Conservation (phyloP, 2,329 filamentous ascomycete genomes). For the Sordariomycetes sp. region DNA sequence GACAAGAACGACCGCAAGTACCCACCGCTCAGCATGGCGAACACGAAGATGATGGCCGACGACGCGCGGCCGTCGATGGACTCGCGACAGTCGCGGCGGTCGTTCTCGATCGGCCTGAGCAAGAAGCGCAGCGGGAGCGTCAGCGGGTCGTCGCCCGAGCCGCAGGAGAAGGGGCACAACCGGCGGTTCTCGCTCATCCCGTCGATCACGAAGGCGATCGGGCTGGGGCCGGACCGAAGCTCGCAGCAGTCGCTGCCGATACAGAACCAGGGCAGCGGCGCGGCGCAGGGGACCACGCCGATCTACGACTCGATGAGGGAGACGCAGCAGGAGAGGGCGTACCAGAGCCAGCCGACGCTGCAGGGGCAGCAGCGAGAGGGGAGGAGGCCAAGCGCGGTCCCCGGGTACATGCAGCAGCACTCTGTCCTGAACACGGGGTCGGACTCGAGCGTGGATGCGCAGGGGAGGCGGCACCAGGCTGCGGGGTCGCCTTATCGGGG, state of each 20-base stretch:
- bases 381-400: slow-evolving; percentile 29
- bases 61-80: slow-evolving; percentile 57
- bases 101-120: slow-evolving; percentile 57
- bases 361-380: slow-evolving; percentile 11
- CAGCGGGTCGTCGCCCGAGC: slow-evolving; percentile 42
- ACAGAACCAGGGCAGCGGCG: background rate
- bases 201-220: slow-evolving; percentile 53
- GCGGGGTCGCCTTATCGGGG: slow-evolving; percentile 24
- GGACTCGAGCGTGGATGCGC: slow-evolving; percentile 41
- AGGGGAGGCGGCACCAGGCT: slow-evolving; percentile 22
- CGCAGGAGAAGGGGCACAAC: slow-evolving; percentile 41
- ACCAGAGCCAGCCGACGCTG: background rate
- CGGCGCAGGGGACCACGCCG: background rate
- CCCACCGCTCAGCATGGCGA: slow-evolving; percentile 85
- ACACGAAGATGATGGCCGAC: slow-evolving; percentile 16
- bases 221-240: slow-evolving; percentile 35
- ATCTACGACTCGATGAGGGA: slow-evolving; percentile 5
- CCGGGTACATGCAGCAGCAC: slow-evolving; percentile 30
- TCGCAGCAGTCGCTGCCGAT: slow-evolving; percentile 43
- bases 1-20: slow-evolving; percentile 56
- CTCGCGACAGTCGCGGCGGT: slow-evolving; percentile 54
- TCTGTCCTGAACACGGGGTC: slow-evolving; percentile 38
- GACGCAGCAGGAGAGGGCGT: background rate
- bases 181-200: slow-evolving; percentile 65
- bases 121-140: slow-evolving; percentile 64